Percentiles rank a stretch among this genome's conserved stretches.
Evolutionary conservation across 1,284 basidiomycete species (phyloP).

Genomic region (Gymnopus androsaceus): DNA sequence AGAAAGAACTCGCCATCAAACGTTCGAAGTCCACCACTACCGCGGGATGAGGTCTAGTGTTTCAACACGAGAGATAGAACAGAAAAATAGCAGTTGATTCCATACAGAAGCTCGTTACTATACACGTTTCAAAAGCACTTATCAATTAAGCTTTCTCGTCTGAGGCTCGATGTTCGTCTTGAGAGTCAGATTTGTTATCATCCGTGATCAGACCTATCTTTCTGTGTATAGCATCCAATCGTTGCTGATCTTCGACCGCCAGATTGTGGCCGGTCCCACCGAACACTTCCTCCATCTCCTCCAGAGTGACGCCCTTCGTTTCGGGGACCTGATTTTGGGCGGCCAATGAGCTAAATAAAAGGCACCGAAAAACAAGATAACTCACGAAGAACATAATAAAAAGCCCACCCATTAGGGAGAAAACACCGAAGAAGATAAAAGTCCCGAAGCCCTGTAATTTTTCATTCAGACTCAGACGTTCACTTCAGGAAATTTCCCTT

Average conservation of each 20-base stretch:
- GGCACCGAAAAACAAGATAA: not conserved
- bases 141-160: not conserved
- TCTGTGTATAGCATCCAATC: constrained; percentile 55
- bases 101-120: no score
- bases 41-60: no score
- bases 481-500: not conserved
- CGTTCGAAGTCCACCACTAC: no score
- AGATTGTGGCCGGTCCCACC: constrained; percentile 46
- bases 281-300: constrained; percentile 74
- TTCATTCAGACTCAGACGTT: not conserved
- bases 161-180: no score
- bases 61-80: no score
- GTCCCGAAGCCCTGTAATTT: constrained; percentile 52
- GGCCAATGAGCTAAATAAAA: not conserved
- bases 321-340: constrained; percentile 52
- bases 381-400: constrained; percentile 65
- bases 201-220: constrained; percentile 51
- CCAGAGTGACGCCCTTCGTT: constrained; percentile 66
- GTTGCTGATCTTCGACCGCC: constrained; percentile 54
- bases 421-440: constrained; percentile 71
- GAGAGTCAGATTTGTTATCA: not conserved
- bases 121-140: no score
- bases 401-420: constrained; percentile 63
- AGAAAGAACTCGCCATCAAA: no score
- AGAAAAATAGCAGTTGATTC: no score